phyloP scores from a whole-genome alignment of 2,329 filamentous ascomycete species.

The Triangularia verruculosa region DNA sequence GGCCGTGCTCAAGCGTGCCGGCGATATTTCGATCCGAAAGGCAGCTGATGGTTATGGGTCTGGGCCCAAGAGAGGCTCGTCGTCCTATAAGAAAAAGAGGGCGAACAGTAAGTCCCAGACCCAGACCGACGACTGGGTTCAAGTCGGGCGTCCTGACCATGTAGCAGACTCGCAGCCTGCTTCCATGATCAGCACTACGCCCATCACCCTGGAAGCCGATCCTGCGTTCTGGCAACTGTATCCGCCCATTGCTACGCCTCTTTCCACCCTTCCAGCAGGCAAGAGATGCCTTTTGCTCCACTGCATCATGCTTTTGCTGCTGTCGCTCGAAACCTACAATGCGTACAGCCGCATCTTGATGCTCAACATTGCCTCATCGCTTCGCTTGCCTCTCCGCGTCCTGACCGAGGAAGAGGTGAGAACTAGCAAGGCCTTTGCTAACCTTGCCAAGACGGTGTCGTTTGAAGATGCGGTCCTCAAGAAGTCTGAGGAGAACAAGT shows the following conservation, averaged over 20 bases:
- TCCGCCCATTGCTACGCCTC: constrained; percentile 56
- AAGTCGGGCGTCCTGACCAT: neutral
- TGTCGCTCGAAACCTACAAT: constrained; percentile 75
- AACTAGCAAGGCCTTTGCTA: constrained; percentile 70
- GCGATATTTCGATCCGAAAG: constrained; percentile 59
- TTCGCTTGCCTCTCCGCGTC: constrained; percentile 63
- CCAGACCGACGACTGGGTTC: neutral
- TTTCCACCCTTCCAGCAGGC: constrained; percentile 58
- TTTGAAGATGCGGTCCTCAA: constrained; percentile 63
- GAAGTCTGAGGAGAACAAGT: constrained; percentile 61
- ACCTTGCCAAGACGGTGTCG: constrained; percentile 65
- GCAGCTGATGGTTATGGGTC: constrained; percentile 31
- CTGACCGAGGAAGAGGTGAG: constrained; percentile 71
- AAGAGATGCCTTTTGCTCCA: constrained; percentile 69
- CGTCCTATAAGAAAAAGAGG: constrained; percentile 26
- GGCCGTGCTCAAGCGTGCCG: constrained; percentile 65
- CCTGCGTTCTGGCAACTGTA: constrained; percentile 50
- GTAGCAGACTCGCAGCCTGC: constrained; percentile 28
- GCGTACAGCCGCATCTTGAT: constrained; percentile 71
- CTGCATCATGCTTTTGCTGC: constrained; percentile 65
- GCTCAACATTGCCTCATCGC: constrained; percentile 65
- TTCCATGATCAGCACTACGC: constrained; percentile 28
- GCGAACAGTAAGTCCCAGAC: constrained; percentile 16
- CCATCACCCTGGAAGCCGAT: constrained; percentile 45
- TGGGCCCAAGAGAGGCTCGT: constrained; percentile 12